Base-by-base conservation (phyloP, 768 basidiomycete species). In the Rossbeevera mucosa region DNA sequence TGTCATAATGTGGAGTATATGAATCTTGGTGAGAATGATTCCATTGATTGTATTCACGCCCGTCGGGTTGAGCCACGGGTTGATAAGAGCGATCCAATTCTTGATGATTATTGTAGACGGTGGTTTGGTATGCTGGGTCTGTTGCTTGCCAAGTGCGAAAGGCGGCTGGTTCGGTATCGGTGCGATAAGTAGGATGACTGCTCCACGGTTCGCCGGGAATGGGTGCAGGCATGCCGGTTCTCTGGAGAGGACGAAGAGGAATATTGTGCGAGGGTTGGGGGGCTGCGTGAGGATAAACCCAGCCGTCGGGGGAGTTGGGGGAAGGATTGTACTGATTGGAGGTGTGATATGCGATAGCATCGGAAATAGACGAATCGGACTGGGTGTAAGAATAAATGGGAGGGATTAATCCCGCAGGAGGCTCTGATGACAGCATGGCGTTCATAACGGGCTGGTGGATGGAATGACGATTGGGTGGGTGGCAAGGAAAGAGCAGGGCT, bases 91-190 rank as follows among this genome's bases (percentile, higher is more conserved):
- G 62, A 45, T 80, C 78, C 40, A 76, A 62, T n/a, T 65, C 60
- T 22, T 67, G 61, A 9, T 36, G 36, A 46, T 42, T 60, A 25
- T 55, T 65, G 45, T 65, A 74, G 36, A 64, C 51, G 29, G 5
- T 22, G 5, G 71, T 48, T 47, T 69, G 68, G 59, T 74, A 77
- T 21, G 71, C 64, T 12, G 64, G 65, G 44, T 59, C 79, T 71
- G 44, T 50, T n/a, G 72, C 61, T 42, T 68, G 73, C 80, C 81
- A 83, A 26, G 73, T 69, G 43, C 80, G 79, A 65, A 76, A 81
- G n/a, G 78, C 60, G 24, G 76, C 31, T 2, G 65, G 22, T 22
- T 69, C 70, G 8, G 60, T 2, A 22, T 70, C 69, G 18, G 65
- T 47, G 44, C 69, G 67, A 48, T 63, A 71, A 25, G 59, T 25